phyloP scores from a whole-genome alignment of 306 rosid species.

The Quercus mongolica region DNA sequence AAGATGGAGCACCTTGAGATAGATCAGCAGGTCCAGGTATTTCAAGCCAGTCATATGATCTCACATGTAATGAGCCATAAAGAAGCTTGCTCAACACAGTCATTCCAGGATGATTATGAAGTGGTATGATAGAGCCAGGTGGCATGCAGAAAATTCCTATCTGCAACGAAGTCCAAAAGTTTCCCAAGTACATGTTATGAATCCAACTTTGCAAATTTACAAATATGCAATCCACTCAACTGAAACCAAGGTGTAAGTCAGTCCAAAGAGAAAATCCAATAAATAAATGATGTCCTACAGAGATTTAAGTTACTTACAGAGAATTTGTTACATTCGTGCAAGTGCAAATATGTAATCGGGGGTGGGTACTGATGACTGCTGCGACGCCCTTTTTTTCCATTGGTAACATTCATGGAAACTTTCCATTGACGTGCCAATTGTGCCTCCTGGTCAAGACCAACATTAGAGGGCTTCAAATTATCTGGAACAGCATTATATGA shows the following conservation, averaged over 20 bases:
- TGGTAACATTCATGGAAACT: conserved; percentile 22
- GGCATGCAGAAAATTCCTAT: conserved; percentile 89
- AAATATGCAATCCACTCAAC: background rate
- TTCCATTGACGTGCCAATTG: conserved; percentile 27
- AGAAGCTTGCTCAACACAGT: conserved; percentile 88
- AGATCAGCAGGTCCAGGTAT: conserved; percentile 38
- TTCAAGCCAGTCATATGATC: conserved; percentile 80
- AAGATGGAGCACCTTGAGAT: conserved; percentile 51
- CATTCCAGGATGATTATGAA: conserved; percentile 93
- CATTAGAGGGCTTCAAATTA: conserved; percentile 39
- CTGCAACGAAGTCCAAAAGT: conserved; percentile 34
- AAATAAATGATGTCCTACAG: background rate
- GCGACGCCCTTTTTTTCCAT: conserved; percentile 29
- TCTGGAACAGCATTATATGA: conserved; percentile 20
- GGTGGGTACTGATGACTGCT: conserved; percentile 22
- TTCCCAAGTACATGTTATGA: background rate
- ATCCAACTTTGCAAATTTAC: conserved; percentile 5
- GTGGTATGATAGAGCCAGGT: conserved; percentile 70
- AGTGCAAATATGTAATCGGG: conserved; percentile 36
- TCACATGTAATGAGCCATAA: conserved; percentile 63
- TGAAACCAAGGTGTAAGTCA: conserved; percentile 8
- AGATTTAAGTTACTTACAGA: conserved; percentile 30
- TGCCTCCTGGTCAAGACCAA: conserved; percentile 41
- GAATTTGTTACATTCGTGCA: conserved; percentile 44
- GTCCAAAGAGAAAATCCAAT: conserved; percentile 10